Evolutionary conservation across 1,284 basidiomycete genomes (phyloP).

Genomic region (Gomphus sp.): DNA sequence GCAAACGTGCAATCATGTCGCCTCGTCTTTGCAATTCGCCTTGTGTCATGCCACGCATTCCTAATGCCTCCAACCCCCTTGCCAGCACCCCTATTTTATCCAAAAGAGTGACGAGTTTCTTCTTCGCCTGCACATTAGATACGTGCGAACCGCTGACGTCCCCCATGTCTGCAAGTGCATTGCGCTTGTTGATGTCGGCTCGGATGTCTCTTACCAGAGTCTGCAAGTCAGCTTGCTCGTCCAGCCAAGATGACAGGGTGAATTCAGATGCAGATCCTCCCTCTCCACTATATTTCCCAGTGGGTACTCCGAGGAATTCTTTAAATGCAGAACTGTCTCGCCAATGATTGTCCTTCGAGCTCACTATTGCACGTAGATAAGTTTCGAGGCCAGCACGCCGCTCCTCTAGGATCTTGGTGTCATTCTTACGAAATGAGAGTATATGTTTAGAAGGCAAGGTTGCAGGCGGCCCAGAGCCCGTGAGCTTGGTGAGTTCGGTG

Average conservation of each 20-base stretch:
- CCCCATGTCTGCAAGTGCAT: constrained; percentile 67
- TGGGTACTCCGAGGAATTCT: constrained; percentile 80
- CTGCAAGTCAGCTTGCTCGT: constrained; percentile 73
- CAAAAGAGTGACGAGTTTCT: constrained; percentile 68
- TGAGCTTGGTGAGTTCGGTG: constrained; percentile 66
- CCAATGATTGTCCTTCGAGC: constrained; percentile 76
- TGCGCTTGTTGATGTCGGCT: constrained; percentile 78
- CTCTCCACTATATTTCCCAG: constrained; percentile 37
- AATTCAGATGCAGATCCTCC: constrained; percentile 31
- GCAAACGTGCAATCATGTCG: constrained; percentile 74
- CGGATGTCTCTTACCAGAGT: constrained; percentile 71
- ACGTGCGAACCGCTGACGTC: constrained; percentile 72
- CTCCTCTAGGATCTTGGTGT: constrained; percentile 55
- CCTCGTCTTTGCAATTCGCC: constrained; percentile 77
- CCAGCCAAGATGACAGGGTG: constrained; percentile 74
- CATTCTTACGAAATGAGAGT: constrained; percentile 41
- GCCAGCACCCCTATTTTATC: constrained; percentile 63
- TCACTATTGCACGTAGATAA: constrained; percentile 83
- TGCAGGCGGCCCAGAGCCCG: constrained; percentile 63
- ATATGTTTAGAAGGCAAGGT: constrained; percentile 76
- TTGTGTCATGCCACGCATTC: constrained; percentile 62
- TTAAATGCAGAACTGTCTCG: constrained; percentile 72
- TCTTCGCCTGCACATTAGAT: constrained; percentile 76
- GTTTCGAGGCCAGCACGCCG: constrained; percentile 66
- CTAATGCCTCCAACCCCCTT: constrained; percentile 57